Evolutionary conservation across 306 rosid species (phyloP).

Genomic region (Quercus cerris): DNA sequence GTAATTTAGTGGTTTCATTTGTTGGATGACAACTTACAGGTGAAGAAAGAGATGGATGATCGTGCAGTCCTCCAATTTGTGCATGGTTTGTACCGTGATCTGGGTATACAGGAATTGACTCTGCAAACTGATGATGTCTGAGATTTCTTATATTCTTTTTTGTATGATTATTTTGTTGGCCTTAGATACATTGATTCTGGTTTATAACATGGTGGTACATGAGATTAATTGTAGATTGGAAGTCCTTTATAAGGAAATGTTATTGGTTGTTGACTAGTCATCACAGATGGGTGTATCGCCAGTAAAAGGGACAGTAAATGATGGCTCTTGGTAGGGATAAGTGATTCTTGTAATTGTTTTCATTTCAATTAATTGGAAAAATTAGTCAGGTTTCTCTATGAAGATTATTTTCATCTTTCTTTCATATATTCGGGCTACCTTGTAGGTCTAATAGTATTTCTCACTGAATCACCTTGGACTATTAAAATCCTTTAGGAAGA

Average conservation of each 20-base stretch:
- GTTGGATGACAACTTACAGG: conserved; percentile 41
- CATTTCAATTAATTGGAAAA: not conserved
- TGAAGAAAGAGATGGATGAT: conserved; percentile 65
- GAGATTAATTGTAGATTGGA: not conserved
- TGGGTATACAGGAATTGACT: conserved; percentile 82
- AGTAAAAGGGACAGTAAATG: not conserved
- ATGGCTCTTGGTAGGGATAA: not conserved
- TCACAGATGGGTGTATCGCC: not conserved
- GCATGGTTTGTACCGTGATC: conserved; percentile 85
- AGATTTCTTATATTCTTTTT: conserved; percentile 18
- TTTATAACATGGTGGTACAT: not conserved
- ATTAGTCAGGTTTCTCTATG: not conserved
- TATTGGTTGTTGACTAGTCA: not conserved
- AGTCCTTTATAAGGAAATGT: not conserved
- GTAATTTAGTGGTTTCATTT: conserved; percentile 19
- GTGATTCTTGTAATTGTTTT: not conserved
- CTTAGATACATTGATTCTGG: not conserved
- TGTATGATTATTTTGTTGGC: not conserved
- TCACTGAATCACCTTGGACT: not conserved
- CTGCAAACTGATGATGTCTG: conserved; percentile 67
- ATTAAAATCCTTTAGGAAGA: too few species aligned
- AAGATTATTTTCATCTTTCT: not conserved
- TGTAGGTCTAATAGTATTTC: not conserved
- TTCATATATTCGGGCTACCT: not conserved
- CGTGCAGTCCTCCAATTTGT: conserved; percentile 63